Evolutionary conservation across 331 rosid genomes (phyloP), one percentile per base, ranked within the genome.

Genomic region (Quercus tomentella): DNA sequence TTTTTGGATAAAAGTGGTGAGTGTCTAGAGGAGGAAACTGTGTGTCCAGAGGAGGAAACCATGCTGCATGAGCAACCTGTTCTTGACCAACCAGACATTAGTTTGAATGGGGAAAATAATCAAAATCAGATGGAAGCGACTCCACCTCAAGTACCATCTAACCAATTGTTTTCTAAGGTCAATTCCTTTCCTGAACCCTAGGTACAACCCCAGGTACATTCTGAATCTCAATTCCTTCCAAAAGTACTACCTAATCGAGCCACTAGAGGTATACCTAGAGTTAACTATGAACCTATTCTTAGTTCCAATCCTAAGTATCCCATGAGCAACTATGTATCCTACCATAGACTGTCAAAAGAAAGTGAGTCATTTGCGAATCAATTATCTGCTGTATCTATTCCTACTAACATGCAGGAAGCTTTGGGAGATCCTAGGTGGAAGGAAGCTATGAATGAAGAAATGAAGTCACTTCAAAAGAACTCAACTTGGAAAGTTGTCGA

Each of bases 261-360:
- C 68, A 81, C 9, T 18, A 70, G 12, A 76, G 77, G 77, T 23
- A 70, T n/a, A 20, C 81, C 20, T 75, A 76, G 21, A 70, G 66
- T 22, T 4, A 70, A 30, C 1, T 60, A 61, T 70, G 74, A 81
- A 58, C 74, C 2, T 2, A 6, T 17, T 2, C 16, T 11, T 12
- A 68, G 2, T 5, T 63, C 28, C 6, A 15, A 76, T 30, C 14
- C 45, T n/a, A 56, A 45, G 28, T 81, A 81, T 31, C 73, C 43
- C 21, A 76, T 76, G 58, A 67, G 10, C n/a, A 6, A 63, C 10
- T 73, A 17, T 69, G 41, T 70, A 4, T 69, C 80, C 8, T 35
- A n/a, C n/a, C 77, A 81, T 18, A 23, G 14, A 4, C 33, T 81
- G 7, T 75, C 22, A 35, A 2, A 74, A 57, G 45, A 18, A 69